Percentiles rank a stretch among this genome's conserved stretches.
Evolutionary conservation across 768 basidiomycete species (phyloP).

Genomic region (Daedaleopsis sinensis): DNA sequence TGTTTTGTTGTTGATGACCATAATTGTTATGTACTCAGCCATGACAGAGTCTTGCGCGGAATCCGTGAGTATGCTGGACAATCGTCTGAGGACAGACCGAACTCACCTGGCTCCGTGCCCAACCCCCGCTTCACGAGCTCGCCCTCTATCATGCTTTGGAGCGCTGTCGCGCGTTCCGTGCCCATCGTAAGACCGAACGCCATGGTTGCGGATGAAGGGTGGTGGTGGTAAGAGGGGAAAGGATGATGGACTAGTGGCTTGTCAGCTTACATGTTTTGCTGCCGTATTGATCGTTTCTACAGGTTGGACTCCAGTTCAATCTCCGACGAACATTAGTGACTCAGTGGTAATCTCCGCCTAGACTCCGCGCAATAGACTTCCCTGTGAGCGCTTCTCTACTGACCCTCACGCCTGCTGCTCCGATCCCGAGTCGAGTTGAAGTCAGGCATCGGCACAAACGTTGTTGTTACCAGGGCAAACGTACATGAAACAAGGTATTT

Average conservation of each 20-base stretch:
- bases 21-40: slow-evolving; percentile 94
- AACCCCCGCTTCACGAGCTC: slow-evolving; percentile 77
- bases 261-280: neutral
- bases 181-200: slow-evolving; percentile 78
- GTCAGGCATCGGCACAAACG: no score
- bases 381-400: no score
- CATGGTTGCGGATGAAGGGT: slow-evolving; percentile 41
- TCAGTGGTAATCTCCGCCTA: no score
- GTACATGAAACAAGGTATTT: no score
- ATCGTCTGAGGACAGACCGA: neutral
- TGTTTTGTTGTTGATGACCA: slow-evolving; percentile 93
- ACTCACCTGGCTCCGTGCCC: slow-evolving; percentile 74
- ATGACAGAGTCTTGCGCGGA: slow-evolving; percentile 72
- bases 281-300: neutral
- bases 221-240: neutral
- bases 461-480: no score
- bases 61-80: neutral
- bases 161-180: slow-evolving; percentile 71
- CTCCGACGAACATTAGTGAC: no score
- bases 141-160: slow-evolving; percentile 83
- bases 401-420: no score
- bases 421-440: no score
- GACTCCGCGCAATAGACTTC: no score
- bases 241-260: neutral
- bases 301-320: neutral